Evolutionary conservation across 2,329 filamentous ascomycete species (phyloP), one percentile per base, ranked within the genome.

Genomic region (Orbilia brochopaga): DNA sequence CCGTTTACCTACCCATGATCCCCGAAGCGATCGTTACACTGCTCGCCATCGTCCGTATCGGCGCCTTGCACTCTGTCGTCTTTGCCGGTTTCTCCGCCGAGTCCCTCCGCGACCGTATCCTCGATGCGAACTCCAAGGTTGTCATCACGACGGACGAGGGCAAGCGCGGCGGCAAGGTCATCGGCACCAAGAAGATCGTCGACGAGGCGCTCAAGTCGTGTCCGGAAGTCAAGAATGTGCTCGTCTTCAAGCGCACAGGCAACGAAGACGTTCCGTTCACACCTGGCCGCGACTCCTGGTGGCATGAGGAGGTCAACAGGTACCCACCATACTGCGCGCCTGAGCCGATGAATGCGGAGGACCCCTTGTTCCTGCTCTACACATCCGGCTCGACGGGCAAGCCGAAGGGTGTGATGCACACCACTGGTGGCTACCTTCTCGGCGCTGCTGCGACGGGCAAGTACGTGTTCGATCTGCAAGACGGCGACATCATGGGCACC

Each of bases 401-500:
- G 85, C 94, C 94, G 76, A 99, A 99, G 87, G 94, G 94, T 81
- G 90, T 99, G 63, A 90, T 99, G 91, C 94, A 99, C 85, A 95
- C 92, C 24, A 99, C 93, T 37, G 94, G 84, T 73, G 94, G 94
- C 57, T 99, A 97, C 80, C 85, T 99, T n/a, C 82, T 97, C 6
- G 94, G 94, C 69, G 92, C 92, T 57, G 93, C 94, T 35, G 85
- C 89, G 77, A 99, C 94, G 11, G 93, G 92, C 81, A 99, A 97
- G 82, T 97, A 99, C 80, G 93, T 97, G 74, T 99, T 99, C 79
- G 94, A 99, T 80, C 95, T 99, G 74, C 94, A 99, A 80, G 89
- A 92, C 74, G 87, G 90, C 60, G 94, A 99, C 80, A 87, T 86
- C 74, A 97, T 94, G 85, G 97, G 97, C 85, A 99, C 94, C 77